Evolutionary conservation across 495 filamentous ascomycete genomes (phyloP).

Genomic region (Amphirosellinia nigrospora): DNA sequence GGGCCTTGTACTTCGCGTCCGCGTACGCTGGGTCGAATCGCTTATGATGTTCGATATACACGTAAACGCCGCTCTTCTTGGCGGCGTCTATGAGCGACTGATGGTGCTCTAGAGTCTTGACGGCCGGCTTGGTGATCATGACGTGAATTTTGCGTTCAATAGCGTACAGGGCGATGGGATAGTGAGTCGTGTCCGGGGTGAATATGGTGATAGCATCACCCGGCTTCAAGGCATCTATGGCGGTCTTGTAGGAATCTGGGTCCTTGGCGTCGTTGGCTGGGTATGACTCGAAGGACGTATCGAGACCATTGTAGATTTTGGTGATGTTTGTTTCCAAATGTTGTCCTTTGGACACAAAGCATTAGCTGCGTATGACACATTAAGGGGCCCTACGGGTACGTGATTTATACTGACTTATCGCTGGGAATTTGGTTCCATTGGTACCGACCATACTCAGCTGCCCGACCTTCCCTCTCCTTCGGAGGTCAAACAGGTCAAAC

Average conservation of each 20-base stretch:
- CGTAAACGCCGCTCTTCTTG: conserved; percentile 79
- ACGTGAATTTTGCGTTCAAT: conserved; percentile 87
- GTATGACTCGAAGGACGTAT: conserved; percentile 81
- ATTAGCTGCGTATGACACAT: neutral
- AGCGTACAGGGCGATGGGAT: conserved; percentile 91
- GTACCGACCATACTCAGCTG: conserved; percentile 89
- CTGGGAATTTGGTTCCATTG: conserved; percentile 85
- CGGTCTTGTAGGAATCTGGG: conserved; percentile 84
- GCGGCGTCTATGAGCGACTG: conserved; percentile 72
- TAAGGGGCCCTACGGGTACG: neutral
- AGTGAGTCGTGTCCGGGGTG: conserved; percentile 93
- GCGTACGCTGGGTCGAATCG: conserved; percentile 92
- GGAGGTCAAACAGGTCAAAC: conserved; percentile 89
- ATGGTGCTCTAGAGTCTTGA: conserved; percentile 82
- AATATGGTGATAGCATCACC: conserved; percentile 96
- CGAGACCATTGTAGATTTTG: conserved; percentile 84
- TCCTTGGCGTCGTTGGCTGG: conserved; percentile 74
- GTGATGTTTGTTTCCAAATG: conserved; percentile 90
- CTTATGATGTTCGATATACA: conserved; percentile 97
- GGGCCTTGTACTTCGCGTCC: conserved; percentile 79
- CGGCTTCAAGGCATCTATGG: conserved; percentile 81
- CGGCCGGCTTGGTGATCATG: conserved; percentile 94
- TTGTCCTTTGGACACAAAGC: conserved; percentile 58
- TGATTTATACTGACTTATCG: conserved; percentile 69
- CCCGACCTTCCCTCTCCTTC: conserved; percentile 85